Base-by-base conservation (phyloP, 768 basidiomycete genomes). In the Lactarius vividus region DNA sequence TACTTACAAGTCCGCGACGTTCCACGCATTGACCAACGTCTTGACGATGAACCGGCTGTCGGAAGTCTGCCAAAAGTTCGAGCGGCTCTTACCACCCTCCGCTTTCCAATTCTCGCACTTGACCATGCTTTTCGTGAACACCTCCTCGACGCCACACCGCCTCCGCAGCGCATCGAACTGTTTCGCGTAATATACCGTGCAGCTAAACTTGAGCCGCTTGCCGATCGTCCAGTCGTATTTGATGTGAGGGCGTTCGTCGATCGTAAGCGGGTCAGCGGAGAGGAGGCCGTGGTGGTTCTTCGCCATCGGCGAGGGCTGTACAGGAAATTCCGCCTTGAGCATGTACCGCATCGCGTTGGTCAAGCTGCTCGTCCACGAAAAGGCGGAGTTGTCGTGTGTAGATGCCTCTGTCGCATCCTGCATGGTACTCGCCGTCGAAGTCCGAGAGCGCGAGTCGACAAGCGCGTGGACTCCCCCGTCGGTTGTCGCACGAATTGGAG, bases 11-110 rank as follows among this genome's bases (percentile, higher is more conserved):
- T 93, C 92, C 6, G 88, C 88, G 46, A 92, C 91, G 74, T 91
- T 91, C 91, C 91, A 93, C 16, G 90, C 89, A 75, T 88, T 88
- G 18, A 94, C 88, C 65, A 93, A 75, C 23, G 91, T 91, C 83
- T 93, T 93, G 79, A 93, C 88, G 70, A 94, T 87, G 72, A 88
- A 91, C 65, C 85, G 79, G 69, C 89, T 84, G 74, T 94, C 92
- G 31, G 77, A 74, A 55, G 89, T 92, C 81, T 89, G 91, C 88
- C 91, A 91, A 72, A 93, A 94, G 68, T 88, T 86, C 2, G 85
- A 85, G 72, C 82, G 84, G 75, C 89, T 91, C 82, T 93, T 94
- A 6, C 92, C 92, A 0, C 92, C 88, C 63, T 86, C 85, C 0
- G 91, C 90, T 15, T 81, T 77, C 91, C 91, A 94, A 63, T 84